Percentiles rank a stretch among this genome's conserved stretches.
phyloP scores from a whole-genome alignment of 164 flowering plant genomes.

The Akebia trifoliata region DNA sequence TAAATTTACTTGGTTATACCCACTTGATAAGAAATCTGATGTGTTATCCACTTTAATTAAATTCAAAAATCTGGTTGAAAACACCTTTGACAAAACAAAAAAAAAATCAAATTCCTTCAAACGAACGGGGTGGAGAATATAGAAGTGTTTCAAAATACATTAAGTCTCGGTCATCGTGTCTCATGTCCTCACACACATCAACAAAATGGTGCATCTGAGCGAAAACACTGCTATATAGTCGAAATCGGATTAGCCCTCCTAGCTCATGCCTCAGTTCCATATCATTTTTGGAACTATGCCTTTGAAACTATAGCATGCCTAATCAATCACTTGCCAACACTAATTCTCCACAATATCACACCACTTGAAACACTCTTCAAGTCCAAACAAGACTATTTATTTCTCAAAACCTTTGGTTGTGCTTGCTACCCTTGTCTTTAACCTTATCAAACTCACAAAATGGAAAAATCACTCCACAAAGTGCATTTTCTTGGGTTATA shows the following conservation, averaged over 20 bases:
- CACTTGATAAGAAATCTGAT: neutral
- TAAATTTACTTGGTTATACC: too few relatives aligned
- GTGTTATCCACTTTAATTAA: neutral
- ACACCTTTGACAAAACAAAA: neutral
- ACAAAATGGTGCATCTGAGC: neutral
- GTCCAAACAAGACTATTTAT: too few relatives aligned
- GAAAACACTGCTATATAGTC: neutral
- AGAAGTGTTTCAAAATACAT: neutral
- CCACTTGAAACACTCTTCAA: neutral
- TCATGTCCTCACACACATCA: neutral
- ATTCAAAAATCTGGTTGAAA: neutral
- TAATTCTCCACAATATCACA: neutral
- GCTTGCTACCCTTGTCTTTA: too few relatives aligned
- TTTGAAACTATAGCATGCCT: neutral
- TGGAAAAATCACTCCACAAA: too few relatives aligned
- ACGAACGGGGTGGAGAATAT: neutral
- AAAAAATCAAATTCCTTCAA: neutral
- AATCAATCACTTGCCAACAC: neutral
- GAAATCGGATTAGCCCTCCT: neutral
- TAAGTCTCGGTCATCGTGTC: neutral
- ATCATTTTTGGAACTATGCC: neutral
- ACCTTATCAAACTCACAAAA: too few relatives aligned
- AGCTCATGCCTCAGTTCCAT: neutral
- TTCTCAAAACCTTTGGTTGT: too few relatives aligned
- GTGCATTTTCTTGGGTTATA: too few relatives aligned